A percentile compares a stretch with the other conserved stretches of the same genome.
phyloP scores from a whole-genome alignment of 192 early-diverging fungal genomes.

The Linnemannia schmuckeri region DNA sequence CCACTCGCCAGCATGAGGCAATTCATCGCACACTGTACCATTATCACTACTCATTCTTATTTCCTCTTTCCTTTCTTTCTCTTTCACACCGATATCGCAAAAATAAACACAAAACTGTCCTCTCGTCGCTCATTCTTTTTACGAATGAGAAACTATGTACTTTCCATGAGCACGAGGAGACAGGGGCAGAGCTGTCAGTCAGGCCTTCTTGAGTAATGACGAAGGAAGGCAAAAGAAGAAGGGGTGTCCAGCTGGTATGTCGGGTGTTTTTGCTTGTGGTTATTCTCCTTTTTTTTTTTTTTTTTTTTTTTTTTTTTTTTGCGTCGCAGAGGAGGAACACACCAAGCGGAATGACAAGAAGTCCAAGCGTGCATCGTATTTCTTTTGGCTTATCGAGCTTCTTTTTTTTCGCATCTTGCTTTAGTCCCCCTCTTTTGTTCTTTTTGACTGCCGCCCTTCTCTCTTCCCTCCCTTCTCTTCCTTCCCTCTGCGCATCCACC shows the following conservation, averaged over 20 bases:
- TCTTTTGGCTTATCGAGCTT: neutral
- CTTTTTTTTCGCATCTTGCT: neutral
- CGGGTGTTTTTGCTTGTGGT: neutral
- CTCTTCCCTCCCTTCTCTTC: slow-evolving; percentile 4
- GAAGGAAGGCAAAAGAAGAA: too few relatives aligned
- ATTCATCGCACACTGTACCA: neutral
- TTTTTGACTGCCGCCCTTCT: neutral
- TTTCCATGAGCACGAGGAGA: neutral
- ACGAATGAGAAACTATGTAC: neutral
- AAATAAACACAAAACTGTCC: neutral
- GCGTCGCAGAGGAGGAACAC: neutral
- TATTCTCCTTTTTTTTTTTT: neutral
- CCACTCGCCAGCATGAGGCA: slow-evolving; percentile 3
- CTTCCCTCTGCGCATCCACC: neutral
- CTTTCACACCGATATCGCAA: neutral
- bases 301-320: slow-evolving; percentile 3
- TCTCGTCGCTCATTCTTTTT: neutral
- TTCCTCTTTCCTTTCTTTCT: neutral
- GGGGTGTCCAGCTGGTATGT: neutral
- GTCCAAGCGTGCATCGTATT: slow-evolving; percentile 7
- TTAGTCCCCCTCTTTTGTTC: neutral
- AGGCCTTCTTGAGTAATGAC: neutral
- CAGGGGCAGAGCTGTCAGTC: neutral
- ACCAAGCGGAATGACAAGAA: neutral
- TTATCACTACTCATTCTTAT: neutral